These are phyloP conservation scores for Fusarium sp. DNA, from an alignment of 2,329 filamentous ascomycete species.

Conservation along the genomic window DNA sequence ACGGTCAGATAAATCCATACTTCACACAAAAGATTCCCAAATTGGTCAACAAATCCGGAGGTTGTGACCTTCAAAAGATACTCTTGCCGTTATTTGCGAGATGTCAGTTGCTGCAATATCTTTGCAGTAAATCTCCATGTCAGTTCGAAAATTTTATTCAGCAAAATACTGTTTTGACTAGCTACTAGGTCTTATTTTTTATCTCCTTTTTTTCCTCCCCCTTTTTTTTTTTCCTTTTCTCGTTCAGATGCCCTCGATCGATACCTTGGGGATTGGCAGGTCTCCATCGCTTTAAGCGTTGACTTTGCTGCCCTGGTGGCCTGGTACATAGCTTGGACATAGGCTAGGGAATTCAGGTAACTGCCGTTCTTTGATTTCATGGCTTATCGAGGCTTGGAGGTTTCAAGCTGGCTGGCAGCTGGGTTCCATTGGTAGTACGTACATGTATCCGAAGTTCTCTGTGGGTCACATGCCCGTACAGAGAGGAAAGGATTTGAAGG, in stretches of 20 bases:
- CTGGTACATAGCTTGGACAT: no score
- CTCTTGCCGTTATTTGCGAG: not conserved
- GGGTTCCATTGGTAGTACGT: not conserved
- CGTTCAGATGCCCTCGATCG: conserved; percentile 1
- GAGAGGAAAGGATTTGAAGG: not conserved
- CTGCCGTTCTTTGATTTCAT: conserved; percentile 1
- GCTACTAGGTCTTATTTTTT: not conserved
- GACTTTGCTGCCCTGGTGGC: not conserved
- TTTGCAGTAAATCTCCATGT: not conserved
- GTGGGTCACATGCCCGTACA: not conserved
- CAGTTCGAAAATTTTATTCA: not conserved
- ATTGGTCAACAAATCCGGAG: not conserved
- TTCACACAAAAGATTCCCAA: not conserved
- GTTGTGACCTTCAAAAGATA: not conserved
- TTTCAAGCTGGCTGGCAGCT: not conserved
- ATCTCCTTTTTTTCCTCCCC: not conserved
- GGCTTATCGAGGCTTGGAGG: conserved; percentile 8
- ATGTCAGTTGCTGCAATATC: not conserved
- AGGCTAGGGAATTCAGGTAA: conserved; percentile 5
- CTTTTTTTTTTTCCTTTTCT: not conserved
- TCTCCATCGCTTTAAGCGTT: not conserved
- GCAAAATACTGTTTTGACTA: not conserved
- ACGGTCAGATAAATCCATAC: not conserved
- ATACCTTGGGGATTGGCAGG: not conserved
- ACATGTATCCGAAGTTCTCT: not conserved